These are phyloP conservation scores for Kandelia obovata DNA, from an alignment of 345 rosid genomes.

Conservation along the genomic window DNA sequence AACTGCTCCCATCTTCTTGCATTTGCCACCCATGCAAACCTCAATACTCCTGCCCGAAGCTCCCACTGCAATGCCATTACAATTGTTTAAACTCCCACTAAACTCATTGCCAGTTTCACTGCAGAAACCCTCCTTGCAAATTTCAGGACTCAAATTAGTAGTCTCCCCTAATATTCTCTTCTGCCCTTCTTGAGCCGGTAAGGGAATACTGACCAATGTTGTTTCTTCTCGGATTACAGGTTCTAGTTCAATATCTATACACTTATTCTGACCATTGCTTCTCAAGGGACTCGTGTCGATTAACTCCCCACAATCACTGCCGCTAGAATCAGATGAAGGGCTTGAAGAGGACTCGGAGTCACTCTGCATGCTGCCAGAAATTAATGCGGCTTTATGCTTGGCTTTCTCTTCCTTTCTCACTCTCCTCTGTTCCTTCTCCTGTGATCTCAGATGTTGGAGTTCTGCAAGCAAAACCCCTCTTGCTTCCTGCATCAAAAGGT, in stretches of 20 bases:
- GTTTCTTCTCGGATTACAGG: neutral
- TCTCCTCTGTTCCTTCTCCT: slow-evolving; percentile 13
- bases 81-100: neutral
- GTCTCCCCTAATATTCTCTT: neutral
- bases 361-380: neutral
- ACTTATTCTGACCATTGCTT: neutral
- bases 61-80: neutral
- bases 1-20: slow-evolving; percentile 20
- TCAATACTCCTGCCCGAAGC: slow-evolving; percentile 13
- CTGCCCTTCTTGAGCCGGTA: neutral
- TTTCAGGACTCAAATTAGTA: neutral
- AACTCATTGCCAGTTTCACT: neutral
- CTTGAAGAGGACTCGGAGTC: slow-evolving; percentile 11
- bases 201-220: neutral
- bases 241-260: neutral
- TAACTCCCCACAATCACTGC: slow-evolving; percentile 7
- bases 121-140: neutral
- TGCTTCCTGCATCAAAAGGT: slow-evolving; percentile 13
- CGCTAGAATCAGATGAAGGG: slow-evolving; percentile 21
- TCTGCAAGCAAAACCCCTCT: slow-evolving; percentile 15
- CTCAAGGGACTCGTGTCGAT: neutral
- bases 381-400: neutral
- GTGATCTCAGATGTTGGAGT: slow-evolving; percentile 12
- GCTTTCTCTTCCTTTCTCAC: slow-evolving; percentile 9
- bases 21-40: slow-evolving; percentile 33